Conservation (phyloP, 129 eudicot genomes). For the Saussurea involucrata region DNA sequence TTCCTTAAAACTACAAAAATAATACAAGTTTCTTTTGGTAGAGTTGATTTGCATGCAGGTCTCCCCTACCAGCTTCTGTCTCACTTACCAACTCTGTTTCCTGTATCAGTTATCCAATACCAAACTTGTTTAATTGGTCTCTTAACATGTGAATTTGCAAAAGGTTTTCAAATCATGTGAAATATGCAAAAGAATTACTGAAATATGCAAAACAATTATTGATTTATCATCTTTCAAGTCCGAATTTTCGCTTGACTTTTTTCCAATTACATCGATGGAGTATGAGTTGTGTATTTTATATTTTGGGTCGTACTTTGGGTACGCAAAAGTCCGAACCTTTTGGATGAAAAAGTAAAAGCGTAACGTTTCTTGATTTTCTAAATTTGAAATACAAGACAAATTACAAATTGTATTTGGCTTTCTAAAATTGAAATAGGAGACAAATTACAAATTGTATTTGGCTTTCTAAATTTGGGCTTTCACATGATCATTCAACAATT, state of each 20-base stretch:
- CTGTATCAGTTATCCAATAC: conserved; percentile 9
- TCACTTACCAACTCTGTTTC: too few relatives aligned
- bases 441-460: not conserved
- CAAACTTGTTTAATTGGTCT: not conserved
- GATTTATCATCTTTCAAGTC: too few relatives aligned
- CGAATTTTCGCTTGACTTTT: too few relatives aligned
- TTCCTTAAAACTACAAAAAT: too few relatives aligned
- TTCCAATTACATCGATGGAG: not conserved
- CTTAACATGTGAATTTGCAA: not conserved
- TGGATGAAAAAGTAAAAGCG: not conserved
- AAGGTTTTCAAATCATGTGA: not conserved
- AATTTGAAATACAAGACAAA: not conserved
- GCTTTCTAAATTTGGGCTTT: not conserved
- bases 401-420: not conserved
- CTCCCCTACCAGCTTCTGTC: conserved; percentile 45
- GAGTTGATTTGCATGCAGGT: not conserved
- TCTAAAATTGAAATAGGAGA: not conserved
- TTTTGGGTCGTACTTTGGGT: not conserved
- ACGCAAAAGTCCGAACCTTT: not conserved
- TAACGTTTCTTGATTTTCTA: not conserved
- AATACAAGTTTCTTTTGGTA: too few relatives aligned
- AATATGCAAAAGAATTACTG: not conserved
- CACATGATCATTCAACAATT: not conserved
- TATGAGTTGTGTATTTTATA: not conserved
- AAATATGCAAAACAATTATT: too few relatives aligned